These are phyloP conservation scores for Bisporella sp. DNA, from an alignment of 2,329 filamentous ascomycete species.

Conservation along the genomic window DNA sequence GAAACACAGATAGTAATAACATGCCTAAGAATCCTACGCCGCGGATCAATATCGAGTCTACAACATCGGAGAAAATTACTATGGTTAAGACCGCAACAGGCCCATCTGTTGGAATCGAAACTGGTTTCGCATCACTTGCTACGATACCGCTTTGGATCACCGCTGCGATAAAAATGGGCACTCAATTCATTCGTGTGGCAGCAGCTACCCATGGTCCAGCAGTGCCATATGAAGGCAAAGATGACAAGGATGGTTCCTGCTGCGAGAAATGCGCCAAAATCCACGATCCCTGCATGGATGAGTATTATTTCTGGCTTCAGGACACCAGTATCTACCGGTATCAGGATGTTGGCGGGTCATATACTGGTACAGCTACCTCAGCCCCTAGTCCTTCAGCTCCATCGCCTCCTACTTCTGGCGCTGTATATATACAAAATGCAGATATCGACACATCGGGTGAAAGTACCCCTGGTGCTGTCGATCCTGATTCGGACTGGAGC, in stretches of 20 bases:
- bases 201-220: not conserved
- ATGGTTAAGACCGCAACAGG: not conserved
- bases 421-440: not conserved
- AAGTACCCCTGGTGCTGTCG: not conserved
- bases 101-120: not conserved
- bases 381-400: not conserved
- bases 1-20: not conserved
- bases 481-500: not conserved
- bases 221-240: not conserved
- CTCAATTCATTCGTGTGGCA: slow-evolving; percentile 1
- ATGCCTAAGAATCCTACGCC: not conserved
- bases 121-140: not conserved
- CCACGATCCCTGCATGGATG: not conserved
- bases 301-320: not conserved
- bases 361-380: not conserved
- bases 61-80: not conserved
- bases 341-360: not conserved
- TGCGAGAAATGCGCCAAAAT: not conserved
- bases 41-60: not conserved
- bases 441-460: not conserved
- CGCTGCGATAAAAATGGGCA: not conserved
- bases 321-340: not conserved
- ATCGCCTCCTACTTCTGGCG: not conserved
- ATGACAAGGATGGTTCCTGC: not conserved
- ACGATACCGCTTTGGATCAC: slow-evolving; percentile 1